Evolutionary conservation across 2,329 filamentous ascomycete genomes (phyloP).

Genomic region (Onygenales sp.): DNA sequence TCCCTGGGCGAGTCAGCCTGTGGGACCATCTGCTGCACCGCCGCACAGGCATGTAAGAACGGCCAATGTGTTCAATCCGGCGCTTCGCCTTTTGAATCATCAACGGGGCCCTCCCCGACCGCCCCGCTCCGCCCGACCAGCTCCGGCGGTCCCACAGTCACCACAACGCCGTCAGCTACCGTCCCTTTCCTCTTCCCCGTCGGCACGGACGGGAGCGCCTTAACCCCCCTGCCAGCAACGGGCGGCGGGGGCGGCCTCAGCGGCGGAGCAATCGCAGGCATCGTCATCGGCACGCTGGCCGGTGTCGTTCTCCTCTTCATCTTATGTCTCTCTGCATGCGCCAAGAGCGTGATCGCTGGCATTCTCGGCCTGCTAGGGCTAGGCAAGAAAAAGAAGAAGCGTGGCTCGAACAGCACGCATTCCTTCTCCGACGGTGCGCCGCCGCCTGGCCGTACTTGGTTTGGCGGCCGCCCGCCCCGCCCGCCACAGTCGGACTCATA

Average conservation of each 20-base stretch:
- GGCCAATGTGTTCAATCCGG: constrained; percentile 30
- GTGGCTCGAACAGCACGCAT: constrained; percentile 18
- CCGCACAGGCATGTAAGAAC: constrained; percentile 32
- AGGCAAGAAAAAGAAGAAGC: constrained; percentile 24
- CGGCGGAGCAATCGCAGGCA: constrained; percentile 42
- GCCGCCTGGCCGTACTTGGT: constrained; percentile 21
- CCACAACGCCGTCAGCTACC: constrained; percentile 34
- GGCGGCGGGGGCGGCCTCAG: constrained; percentile 32
- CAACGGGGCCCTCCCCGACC: constrained; percentile 25
- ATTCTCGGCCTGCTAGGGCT: constrained; percentile 35
- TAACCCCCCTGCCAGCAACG: constrained; percentile 24
- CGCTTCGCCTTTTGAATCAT: constrained; percentile 31
- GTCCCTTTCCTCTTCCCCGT: constrained; percentile 37
- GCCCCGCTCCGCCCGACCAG: constrained; percentile 37
- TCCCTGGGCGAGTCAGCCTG: constrained; percentile 35
- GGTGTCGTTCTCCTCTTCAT: constrained; percentile 37
- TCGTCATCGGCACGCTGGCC: constrained; percentile 40
- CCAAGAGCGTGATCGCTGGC: constrained; percentile 30
- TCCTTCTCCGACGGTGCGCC: constrained; percentile 10
- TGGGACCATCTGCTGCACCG: constrained; percentile 36
- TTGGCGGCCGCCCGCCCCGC: constrained; percentile 13
- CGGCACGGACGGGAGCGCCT: constrained; percentile 30
- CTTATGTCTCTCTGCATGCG: constrained; percentile 35
- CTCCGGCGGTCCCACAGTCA: constrained; percentile 32
- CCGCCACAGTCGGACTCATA: constrained; percentile 21